These are phyloP conservation scores for Prunus mongolica DNA, from an alignment of 306 rosid genomes.

Conservation along the genomic window DNA sequence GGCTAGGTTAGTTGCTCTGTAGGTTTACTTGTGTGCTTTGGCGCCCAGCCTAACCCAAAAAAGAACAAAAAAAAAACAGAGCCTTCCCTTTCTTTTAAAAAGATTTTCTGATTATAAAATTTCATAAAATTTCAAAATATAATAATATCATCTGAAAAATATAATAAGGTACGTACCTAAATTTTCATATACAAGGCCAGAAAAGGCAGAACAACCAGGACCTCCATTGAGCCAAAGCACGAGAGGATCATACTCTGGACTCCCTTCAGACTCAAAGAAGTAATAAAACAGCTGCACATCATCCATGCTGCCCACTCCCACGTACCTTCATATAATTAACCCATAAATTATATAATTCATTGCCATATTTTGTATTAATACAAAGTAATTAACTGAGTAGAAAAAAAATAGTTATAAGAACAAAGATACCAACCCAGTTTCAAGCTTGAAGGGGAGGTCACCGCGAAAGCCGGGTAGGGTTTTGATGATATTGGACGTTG, in stretches of 20 bases:
- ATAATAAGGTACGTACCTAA: conserved; percentile 23
- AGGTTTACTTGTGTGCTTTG: too few relatives aligned
- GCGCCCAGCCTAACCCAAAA: too few relatives aligned
- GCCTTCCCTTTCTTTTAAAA: too few relatives aligned
- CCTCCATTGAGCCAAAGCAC: conserved; percentile 40
- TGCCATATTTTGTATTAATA: too few relatives aligned
- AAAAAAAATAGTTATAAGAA: too few relatives aligned
- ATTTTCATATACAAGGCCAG: conserved; percentile 24
- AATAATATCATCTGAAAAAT: neutral
- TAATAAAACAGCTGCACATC: conserved; percentile 40
- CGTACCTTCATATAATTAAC: conserved; percentile 17
- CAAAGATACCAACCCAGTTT: neutral
- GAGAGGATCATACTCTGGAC: conserved; percentile 31
- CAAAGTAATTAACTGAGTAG: too few relatives aligned
- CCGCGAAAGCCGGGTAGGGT: neutral
- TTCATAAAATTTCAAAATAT: neutral
- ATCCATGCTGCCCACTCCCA: conserved; percentile 31
- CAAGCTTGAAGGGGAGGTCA: conserved; percentile 16
- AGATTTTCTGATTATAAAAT: too few relatives aligned
- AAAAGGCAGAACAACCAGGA: conserved; percentile 32
- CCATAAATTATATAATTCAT: neutral
- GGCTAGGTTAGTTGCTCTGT: too few relatives aligned
- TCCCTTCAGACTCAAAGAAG: conserved; percentile 33
- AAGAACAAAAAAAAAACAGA: too few relatives aligned
- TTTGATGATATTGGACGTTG: neutral